These are phyloP conservation scores for Yamadazyma atlantica DNA, from an alignment of 1,139 yeast species.

Conservation along the genomic window DNA sequence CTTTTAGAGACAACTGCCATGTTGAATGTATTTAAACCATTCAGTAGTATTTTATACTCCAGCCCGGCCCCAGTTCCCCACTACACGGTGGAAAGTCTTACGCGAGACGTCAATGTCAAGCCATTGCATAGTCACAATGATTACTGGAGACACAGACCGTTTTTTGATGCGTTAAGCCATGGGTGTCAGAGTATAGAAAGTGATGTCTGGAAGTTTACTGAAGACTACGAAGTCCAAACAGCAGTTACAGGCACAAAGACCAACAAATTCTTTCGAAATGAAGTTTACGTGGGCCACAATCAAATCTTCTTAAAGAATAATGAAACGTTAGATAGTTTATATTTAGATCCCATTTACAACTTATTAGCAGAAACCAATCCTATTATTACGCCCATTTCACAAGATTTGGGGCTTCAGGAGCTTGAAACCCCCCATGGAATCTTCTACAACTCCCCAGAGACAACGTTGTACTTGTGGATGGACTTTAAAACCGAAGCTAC, in stretches of 20 bases:
- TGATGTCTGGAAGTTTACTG: constrained; percentile 60
- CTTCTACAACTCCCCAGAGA: constrained; percentile 40
- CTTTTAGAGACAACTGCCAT: no score
- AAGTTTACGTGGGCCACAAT: constrained; percentile 70
- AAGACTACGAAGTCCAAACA: constrained; percentile 23
- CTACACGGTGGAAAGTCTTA: constrained; percentile 33
- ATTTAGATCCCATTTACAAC: constrained; percentile 51
- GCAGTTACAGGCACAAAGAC: constrained; percentile 21
- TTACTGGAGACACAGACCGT: constrained; percentile 65
- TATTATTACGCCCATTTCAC: neutral
- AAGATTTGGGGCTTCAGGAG: neutral
- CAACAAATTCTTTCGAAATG: constrained; percentile 26
- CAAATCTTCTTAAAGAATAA: constrained; percentile 41
- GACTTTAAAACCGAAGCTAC: constrained; percentile 42
- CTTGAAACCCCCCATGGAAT: constrained; percentile 20
- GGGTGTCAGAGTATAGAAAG: constrained; percentile 71
- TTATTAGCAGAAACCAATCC: constrained; percentile 50
- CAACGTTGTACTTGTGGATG: constrained; percentile 41
- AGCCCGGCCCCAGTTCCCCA: neutral
- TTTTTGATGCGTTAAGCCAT: constrained; percentile 57
- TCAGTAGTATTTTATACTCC: constrained; percentile 3
- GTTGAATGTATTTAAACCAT: constrained; percentile 15
- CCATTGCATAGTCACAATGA: constrained; percentile 76
- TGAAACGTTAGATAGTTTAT: constrained; percentile 50
- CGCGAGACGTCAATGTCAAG: constrained; percentile 49